Evolutionary conservation across 768 basidiomycete species (phyloP).

Genomic region (Lactifluus piperatus): DNA sequence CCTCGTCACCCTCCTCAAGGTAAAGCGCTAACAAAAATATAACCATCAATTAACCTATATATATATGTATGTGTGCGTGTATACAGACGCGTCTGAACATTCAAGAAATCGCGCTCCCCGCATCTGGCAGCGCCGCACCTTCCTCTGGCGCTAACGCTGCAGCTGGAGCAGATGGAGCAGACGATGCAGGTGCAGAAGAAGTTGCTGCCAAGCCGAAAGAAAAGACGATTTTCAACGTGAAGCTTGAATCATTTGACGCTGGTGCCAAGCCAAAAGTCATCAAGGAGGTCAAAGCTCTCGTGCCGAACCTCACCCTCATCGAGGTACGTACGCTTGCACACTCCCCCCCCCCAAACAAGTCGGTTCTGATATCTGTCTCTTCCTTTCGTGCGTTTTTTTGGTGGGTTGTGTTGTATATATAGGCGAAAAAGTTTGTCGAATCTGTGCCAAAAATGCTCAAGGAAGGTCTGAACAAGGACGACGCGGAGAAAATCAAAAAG

Average conservation of each 20-base stretch:
- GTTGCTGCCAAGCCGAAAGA: conserved; percentile 93
- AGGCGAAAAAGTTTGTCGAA: conserved; percentile 99
- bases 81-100: conserved; percentile 87
- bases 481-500: conserved; percentile 92
- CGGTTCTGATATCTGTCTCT: no score
- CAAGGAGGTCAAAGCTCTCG: conserved; percentile 91
- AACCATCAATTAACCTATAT: no score
- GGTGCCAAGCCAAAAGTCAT: conserved; percentile 94
- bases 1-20: conserved; percentile 87
- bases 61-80: no score
- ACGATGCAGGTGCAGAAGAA: conserved; percentile 29
- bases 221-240: conserved; percentile 96
- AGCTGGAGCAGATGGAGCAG: conserved; percentile 49
- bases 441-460: conserved; percentile 88
- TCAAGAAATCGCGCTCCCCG: conserved; percentile 91
- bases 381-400: not conserved
- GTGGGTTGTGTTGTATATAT: conserved; percentile 6
- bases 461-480: conserved; percentile 93
- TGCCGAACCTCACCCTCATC: conserved; percentile 93
- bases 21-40: conserved; percentile 27
- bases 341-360: no score
- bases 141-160: conserved; percentile 38
- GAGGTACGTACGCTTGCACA: conserved; percentile 60
- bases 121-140: conserved; percentile 54
- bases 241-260: conserved; percentile 89